Conservation (phyloP, 169 alveolate species). For the Cyclospora cayetanensis region DNA sequence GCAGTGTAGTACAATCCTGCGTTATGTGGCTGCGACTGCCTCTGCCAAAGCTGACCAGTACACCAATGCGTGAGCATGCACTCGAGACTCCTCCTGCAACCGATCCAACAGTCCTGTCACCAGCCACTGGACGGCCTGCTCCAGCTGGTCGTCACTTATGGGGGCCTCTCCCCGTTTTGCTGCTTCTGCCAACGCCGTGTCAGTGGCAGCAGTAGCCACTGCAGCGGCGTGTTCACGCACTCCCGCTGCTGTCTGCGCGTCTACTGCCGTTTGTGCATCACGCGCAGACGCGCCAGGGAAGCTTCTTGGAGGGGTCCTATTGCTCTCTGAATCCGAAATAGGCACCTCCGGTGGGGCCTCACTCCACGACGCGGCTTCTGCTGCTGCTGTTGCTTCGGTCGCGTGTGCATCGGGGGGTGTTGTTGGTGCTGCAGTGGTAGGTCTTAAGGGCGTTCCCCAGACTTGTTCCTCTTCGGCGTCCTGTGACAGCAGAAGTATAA, state of each 20-base stretch:
- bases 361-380: neutral
- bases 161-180: constrained; percentile 1
- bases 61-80: constrained; percentile 35
- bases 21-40: neutral
- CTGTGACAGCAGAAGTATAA: neutral
- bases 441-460: no score
- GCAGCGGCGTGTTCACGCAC: neutral
- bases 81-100: constrained; percentile 2
- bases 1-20: neutral
- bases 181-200: constrained; percentile 8
- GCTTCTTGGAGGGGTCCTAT: no score
- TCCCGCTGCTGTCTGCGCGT: neutral
- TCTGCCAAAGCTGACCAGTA: neutral
- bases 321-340: no score
- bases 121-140: constrained; percentile 56
- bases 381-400: no score
- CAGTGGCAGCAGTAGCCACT: neutral
- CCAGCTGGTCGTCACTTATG: constrained; percentile 50
- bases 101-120: constrained; percentile 38
- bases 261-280: neutral
- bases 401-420: neutral
- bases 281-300: no score
- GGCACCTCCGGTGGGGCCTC: no score
- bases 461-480: constrained; percentile 18
- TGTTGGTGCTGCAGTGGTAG: constrained; percentile 10